Conservation (phyloP, 768 basidiomycete species). For the Coprinopsis sp. region DNA sequence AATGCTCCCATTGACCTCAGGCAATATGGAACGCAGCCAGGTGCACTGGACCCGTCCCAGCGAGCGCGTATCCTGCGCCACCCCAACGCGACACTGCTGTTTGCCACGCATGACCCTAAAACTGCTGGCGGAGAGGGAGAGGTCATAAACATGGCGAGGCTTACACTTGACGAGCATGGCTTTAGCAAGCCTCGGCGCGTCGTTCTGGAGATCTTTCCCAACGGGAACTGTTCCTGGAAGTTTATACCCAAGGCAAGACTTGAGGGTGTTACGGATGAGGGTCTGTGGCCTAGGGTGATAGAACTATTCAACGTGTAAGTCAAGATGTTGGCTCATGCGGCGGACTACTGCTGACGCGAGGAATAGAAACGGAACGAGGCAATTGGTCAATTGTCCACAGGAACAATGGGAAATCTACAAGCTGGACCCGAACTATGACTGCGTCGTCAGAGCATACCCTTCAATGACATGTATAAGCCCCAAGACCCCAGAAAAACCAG, state of each 20-base stretch:
- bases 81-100: conserved; percentile 56
- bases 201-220: conserved; percentile 61
- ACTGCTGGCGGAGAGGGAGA: conserved; percentile 46
- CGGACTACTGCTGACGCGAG: neutral
- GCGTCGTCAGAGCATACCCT: conserved; percentile 46
- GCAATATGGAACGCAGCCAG: conserved; percentile 46
- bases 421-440: conserved; percentile 70
- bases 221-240: conserved; percentile 61
- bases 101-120: conserved; percentile 71
- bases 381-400: conserved; percentile 49
- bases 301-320: conserved; percentile 70
- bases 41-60: conserved; percentile 62
- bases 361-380: conserved; percentile 25
- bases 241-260: conserved; percentile 69
- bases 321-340: neutral
- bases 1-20: conserved; percentile 5
- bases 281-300: conserved; percentile 63
- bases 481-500: conserved; percentile 15
- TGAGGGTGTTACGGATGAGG: conserved; percentile 61
- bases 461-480: conserved; percentile 31
- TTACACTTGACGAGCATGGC: conserved; percentile 36
- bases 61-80: conserved; percentile 54
- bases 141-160: conserved; percentile 31
- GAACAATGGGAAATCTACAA: conserved; percentile 89
- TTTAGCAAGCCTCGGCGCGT: conserved; percentile 65